A percentile compares a stretch with the other conserved stretches of the same genome.
phyloP scores from a whole-genome alignment of 306 rosid species.

The Acmispon strigosus region DNA sequence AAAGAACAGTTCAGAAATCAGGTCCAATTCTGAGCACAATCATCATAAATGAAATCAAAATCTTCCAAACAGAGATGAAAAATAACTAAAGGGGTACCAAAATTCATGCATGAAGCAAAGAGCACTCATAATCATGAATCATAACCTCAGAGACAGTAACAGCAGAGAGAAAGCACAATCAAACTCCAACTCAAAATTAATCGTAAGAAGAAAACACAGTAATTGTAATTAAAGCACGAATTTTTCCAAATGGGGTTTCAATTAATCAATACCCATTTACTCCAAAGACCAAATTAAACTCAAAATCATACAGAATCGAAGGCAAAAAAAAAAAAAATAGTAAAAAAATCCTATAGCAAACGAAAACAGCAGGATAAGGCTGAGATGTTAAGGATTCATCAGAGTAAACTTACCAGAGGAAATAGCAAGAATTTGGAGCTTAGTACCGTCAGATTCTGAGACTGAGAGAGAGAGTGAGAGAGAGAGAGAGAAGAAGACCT shows the following conservation, averaged over 20 bases:
- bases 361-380: not conserved
- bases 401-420: constrained; percentile 11
- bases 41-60: constrained; percentile 12
- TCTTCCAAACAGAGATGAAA: not conserved
- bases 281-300: not conserved
- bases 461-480: not conserved
- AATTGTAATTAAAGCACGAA: constrained; percentile 1
- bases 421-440: not conserved
- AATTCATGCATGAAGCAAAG: not conserved
- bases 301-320: not conserved
- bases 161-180: not conserved
- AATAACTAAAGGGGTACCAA: not conserved
- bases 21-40: not conserved
- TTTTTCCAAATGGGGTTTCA: constrained; percentile 21
- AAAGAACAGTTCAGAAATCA: constrained; percentile 5
- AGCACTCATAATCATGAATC: not conserved
- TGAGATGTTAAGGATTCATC: not conserved
- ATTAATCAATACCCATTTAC: constrained; percentile 6
- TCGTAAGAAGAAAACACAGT: not conserved
- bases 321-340: not conserved
- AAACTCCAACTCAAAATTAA: constrained; percentile 12
- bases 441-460: constrained; percentile 20
- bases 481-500: not conserved
- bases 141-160: not conserved
- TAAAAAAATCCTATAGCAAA: no score